A percentile compares a stretch with the other conserved stretches of the same genome.
phyloP scores from a whole-genome alignment of 2,329 filamentous ascomycete species.

The Xylariomycetidae sp. region DNA sequence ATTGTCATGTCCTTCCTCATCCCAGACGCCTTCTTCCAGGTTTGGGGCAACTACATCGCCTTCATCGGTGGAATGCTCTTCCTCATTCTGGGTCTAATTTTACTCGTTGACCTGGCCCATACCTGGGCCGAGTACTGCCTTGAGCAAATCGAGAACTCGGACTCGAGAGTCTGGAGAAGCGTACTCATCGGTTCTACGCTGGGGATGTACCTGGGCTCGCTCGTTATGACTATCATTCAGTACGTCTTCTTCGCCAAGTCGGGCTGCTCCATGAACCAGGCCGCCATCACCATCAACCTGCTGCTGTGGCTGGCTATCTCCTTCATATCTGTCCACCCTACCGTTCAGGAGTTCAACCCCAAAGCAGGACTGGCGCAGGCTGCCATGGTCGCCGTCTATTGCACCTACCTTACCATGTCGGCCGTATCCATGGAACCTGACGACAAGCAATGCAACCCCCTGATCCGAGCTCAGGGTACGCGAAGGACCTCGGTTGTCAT shows the following conservation, averaged over 20 bases:
- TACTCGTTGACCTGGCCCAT: slow-evolving; percentile 91
- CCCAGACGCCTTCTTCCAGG: slow-evolving; percentile 87
- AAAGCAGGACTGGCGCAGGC: slow-evolving; percentile 95
- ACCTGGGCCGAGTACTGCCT: slow-evolving; percentile 97
- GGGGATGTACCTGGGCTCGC: slow-evolving; percentile 84
- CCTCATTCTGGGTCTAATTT: slow-evolving; percentile 82
- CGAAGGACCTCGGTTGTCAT: slow-evolving; percentile 86
- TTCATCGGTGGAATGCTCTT: slow-evolving; percentile 87
- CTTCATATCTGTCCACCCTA: slow-evolving; percentile 80
- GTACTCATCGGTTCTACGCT: slow-evolving; percentile 88
- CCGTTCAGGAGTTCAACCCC: slow-evolving; percentile 84
- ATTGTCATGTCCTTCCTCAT: slow-evolving; percentile 93
- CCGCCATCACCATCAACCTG: slow-evolving; percentile 90
- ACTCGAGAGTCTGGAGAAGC: slow-evolving; percentile 77
- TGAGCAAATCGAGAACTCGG: slow-evolving; percentile 82
- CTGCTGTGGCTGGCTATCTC: slow-evolving; percentile 77
- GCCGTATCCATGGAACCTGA: slow-evolving; percentile 98
- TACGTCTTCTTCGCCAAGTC: slow-evolving; percentile 88
- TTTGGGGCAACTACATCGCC: slow-evolving; percentile 93
- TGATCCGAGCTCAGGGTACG: slow-evolving; percentile 78
- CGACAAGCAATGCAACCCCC: slow-evolving; percentile 85
- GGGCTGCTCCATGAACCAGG: slow-evolving; percentile 91
- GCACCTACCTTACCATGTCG: slow-evolving; percentile 97
- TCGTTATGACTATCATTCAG: slow-evolving; percentile 94
- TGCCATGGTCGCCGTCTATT: slow-evolving; percentile 95